phyloP scores from a whole-genome alignment of 352 stramenopile species.

The Phytophthora hybrid region DNA sequence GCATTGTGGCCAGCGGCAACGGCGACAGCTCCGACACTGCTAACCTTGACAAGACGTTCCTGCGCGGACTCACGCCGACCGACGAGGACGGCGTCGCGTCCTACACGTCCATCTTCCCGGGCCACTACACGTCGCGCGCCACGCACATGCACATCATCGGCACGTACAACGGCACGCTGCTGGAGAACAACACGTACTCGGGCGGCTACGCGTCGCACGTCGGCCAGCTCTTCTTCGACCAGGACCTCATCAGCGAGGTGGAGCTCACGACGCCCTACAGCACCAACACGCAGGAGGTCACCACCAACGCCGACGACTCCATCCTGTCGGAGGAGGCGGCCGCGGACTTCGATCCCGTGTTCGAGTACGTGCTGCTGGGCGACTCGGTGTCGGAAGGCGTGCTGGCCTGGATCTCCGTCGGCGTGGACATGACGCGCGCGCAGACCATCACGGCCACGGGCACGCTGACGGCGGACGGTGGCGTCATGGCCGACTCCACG shows the following conservation, averaged over 20 bases:
- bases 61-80: constrained; percentile 30
- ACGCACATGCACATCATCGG: constrained; percentile 37
- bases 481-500: constrained; percentile 30
- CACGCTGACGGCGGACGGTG: constrained; percentile 23
- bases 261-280: constrained; percentile 25
- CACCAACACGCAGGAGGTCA: constrained; percentile 43
- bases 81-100: constrained; percentile 25
- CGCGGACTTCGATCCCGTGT: constrained; percentile 44
- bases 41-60: constrained; percentile 33
- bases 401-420: constrained; percentile 50
- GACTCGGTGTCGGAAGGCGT: constrained; percentile 41
- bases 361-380: constrained; percentile 48
- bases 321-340: constrained; percentile 40
- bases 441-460: constrained; percentile 29
- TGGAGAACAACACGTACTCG: constrained; percentile 37
- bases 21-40: constrained; percentile 29
- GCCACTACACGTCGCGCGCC: constrained; percentile 34
- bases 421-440: constrained; percentile 37
- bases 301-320: constrained; percentile 36
- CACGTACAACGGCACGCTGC: constrained; percentile 37
- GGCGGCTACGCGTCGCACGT: constrained; percentile 31
- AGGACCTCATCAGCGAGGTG: constrained; percentile 38
- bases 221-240: constrained; percentile 37
- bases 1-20: constrained; percentile 35
- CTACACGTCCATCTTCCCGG: constrained; percentile 33